A percentile compares a stretch with the other conserved stretches of the same genome.
These are phyloP conservation scores for Fusarium haematococcum DNA, from an alignment of 2,329 filamentous ascomycete species.

Conservation along the genomic window DNA sequence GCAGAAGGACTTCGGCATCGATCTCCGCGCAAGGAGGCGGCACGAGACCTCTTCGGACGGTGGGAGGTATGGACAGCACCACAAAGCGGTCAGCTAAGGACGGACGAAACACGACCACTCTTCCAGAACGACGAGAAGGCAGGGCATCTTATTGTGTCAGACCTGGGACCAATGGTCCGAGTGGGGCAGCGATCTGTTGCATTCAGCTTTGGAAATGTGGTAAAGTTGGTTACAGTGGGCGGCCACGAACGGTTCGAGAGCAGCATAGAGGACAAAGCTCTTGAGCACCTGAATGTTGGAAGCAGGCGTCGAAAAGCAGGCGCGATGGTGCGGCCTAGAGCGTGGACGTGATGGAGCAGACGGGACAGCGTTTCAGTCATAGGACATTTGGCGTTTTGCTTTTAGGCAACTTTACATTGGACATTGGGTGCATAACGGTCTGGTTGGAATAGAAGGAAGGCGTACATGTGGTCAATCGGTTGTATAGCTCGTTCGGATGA, in stretches of 20 bases:
- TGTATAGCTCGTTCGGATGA: constrained; percentile 20
- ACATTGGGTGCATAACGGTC: constrained; percentile 14
- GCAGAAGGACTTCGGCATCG: constrained; percentile 46
- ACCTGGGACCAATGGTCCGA: constrained; percentile 72
- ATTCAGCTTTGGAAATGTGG: constrained; percentile 77
- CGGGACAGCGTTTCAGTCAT: neutral
- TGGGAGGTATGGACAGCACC: constrained; percentile 70
- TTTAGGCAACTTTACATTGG: neutral
- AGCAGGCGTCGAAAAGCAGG: constrained; percentile 54
- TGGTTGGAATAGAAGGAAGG: constrained; percentile 33
- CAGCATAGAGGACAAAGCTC: constrained; percentile 45
- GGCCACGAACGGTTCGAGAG: constrained; percentile 72
- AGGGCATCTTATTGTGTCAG: constrained; percentile 72
- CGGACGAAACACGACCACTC: constrained; percentile 60
- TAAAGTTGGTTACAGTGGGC: constrained; percentile 76
- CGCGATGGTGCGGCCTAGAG: constrained; percentile 33
- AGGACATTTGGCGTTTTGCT: constrained; percentile 10
- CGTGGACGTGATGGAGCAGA: constrained; percentile 35
- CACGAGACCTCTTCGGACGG: constrained; percentile 46
- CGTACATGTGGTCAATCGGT: constrained; percentile 30
- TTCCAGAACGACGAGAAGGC: constrained; percentile 55
- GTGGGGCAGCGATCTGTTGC: constrained; percentile 75
- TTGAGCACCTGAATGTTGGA: constrained; percentile 50
- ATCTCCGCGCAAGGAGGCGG: constrained; percentile 39
- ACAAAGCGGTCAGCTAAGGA: constrained; percentile 57